These are phyloP conservation scores for Blastobotrys indianensis DNA, from an alignment of 1,139 yeast species.

Conservation along the genomic window DNA sequence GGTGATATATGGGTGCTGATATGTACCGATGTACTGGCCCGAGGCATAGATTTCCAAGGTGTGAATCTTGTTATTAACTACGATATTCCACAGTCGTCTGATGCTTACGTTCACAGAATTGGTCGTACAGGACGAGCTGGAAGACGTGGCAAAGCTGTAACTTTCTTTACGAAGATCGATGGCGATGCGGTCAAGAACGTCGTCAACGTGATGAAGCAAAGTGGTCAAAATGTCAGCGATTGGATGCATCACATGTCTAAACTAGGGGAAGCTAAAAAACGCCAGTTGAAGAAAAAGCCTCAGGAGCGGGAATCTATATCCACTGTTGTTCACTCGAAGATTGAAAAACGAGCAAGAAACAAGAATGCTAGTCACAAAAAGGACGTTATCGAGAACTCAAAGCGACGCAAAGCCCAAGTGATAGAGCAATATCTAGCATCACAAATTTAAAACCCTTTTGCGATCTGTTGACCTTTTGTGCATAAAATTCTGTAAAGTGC, in stretches of 20 bases:
- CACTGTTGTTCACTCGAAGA: slow-evolving; percentile 73
- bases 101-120: slow-evolving; percentile 93
- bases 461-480: background rate
- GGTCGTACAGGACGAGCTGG: slow-evolving; percentile 99
- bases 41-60: slow-evolving; percentile 98
- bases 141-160: slow-evolving; percentile 75
- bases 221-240: slow-evolving; percentile 58
- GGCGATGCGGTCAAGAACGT: slow-evolving; percentile 69
- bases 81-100: slow-evolving; percentile 92
- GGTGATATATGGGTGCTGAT: slow-evolving; percentile 96
- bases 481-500: too few relatives aligned
- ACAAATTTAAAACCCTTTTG: background rate
- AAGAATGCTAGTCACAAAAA: slow-evolving; percentile 52
- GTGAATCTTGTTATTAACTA: slow-evolving; percentile 91
- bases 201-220: slow-evolving; percentile 89
- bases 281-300: slow-evolving; percentile 53
- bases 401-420: slow-evolving; percentile 43
- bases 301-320: slow-evolving; percentile 69
- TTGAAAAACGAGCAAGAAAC: slow-evolving; percentile 29
- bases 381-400: slow-evolving; percentile 78
- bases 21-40: slow-evolving; percentile 90
- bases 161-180: slow-evolving; percentile 92
- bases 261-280: slow-evolving; percentile 60
- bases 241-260: slow-evolving; percentile 85
- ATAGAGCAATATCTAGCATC: too few relatives aligned